Percentiles rank a stretch among this genome's conserved stretches.
Conservation (phyloP, 2,329 filamentous ascomycete genomes). For the Aspergillus sp. region DNA sequence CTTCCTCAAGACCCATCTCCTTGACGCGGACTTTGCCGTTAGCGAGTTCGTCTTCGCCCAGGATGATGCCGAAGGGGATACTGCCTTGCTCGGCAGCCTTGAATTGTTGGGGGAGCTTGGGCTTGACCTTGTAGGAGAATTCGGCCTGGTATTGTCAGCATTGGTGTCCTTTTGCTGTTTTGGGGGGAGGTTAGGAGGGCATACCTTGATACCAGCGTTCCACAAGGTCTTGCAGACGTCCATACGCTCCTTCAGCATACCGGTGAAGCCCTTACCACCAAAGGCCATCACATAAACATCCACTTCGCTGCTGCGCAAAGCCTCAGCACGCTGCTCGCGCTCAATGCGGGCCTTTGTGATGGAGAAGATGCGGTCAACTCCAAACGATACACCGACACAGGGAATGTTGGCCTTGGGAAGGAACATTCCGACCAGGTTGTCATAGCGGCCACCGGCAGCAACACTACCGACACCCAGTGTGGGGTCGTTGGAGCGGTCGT, state of each 20-base stretch:
- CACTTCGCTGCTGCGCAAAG: conserved; percentile 63
- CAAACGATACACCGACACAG: conserved; percentile 88
- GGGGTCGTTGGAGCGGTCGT: conserved; percentile 71
- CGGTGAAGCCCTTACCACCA: conserved; percentile 75
- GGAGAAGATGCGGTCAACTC: conserved; percentile 90
- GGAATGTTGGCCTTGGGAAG: conserved; percentile 76
- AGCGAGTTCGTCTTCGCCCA: conserved; percentile 84
- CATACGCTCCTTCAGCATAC: conserved; percentile 78
- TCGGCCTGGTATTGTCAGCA: conserved; percentile 54
- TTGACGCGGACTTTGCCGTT: conserved; percentile 83
- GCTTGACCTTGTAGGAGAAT: conserved; percentile 83
- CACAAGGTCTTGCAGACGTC: conserved; percentile 68
- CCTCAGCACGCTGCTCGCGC: conserved; percentile 48
- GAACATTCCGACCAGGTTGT: conserved; percentile 93
- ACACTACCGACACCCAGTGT: conserved; percentile 78
- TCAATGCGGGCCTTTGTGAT: conserved; percentile 74
- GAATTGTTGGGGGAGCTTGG: conserved; percentile 82
- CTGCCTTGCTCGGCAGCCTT: conserved; percentile 75
- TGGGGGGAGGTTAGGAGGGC: conserved; percentile 6
- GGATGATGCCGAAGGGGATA: conserved; percentile 78
- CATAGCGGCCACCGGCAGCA: conserved; percentile 84
- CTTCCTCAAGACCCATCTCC: conserved; percentile 70
- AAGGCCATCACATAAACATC: conserved; percentile 96
- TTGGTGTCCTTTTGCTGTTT: neutral
- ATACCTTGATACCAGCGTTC: conserved; percentile 77